Base-by-base conservation (phyloP, 2,329 filamentous ascomycete species). In the Dactylellina leptospora region DNA sequence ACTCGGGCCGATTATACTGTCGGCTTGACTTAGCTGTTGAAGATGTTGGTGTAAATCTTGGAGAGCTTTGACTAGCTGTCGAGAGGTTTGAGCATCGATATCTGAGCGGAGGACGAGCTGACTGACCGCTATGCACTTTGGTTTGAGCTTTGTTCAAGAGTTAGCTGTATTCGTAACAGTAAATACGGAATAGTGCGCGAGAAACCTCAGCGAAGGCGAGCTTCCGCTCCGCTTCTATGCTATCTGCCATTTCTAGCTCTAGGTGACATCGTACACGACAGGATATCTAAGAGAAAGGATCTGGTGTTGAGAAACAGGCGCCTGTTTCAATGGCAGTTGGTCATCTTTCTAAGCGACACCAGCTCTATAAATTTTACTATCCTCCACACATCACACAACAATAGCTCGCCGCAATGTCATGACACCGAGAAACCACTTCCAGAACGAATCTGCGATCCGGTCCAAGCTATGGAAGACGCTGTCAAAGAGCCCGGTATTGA, bases 1-100 rank as follows among this genome's bases (percentile, higher is more conserved):
- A 78, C 92, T 93, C 56, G 88, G 85, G 78, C 97, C 91, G 16
- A 97, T 79, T 0, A 82, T 81, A 1, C 81, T 78, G 1, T 82
- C 79, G 74, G 86, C 82, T 22, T 76, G 42, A 78, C 76, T 84
- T 28, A 78, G 77, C 45, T 82, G 77, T 3, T 88, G 79, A n/a
- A 85, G 78, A 9, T 47, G 42, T 27, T 82, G 79, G 1, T 88
- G 78, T 64, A 83, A 80, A 22, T 79, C 78, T 1, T 81, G 82
- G 23, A 85, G 81, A 5, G 80, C 78, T 45, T 58, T 55, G 23
- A 81, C 78, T 47, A 88, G 79, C 59, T 83, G 80, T 59, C 80
- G 82, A 3, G 81, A 78, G 42, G 78, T 79, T 18, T 79, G 78
- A 25, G 80, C 77, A 51, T 80, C 82, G 55, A 83, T 80, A 13